A percentile compares a stretch with the other conserved stretches of the same genome.
These are phyloP conservation scores for Vitis cinerea DNA, from an alignment of 164 flowering plant species.

Conservation along the genomic window DNA sequence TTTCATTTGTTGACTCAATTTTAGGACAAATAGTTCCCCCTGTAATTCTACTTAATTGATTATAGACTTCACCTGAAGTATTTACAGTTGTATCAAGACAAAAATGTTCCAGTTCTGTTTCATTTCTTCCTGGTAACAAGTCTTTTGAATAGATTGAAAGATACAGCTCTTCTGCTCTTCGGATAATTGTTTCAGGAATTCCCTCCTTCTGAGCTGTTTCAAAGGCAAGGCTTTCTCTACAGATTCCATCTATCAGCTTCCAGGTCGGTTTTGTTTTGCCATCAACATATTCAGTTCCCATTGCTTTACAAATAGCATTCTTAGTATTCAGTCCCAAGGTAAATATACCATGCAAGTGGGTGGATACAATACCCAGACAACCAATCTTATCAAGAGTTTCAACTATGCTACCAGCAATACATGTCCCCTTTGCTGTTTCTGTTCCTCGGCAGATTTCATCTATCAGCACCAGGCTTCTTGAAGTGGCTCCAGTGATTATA, in stretches of 20 bases:
- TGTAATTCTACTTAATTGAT: conserved; percentile 12
- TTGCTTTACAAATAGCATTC: conserved; percentile 68
- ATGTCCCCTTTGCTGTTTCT: conserved; percentile 93
- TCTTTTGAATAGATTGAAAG: conserved; percentile 38
- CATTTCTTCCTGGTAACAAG: conserved; percentile 10
- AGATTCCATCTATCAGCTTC: conserved; percentile 84
- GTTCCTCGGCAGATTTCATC: conserved; percentile 99
- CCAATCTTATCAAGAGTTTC: conserved; percentile 80
- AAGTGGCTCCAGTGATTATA: conserved; percentile 56
- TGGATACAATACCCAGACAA: conserved; percentile 91
- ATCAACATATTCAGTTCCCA: conserved; percentile 68
- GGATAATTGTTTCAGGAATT: conserved; percentile 62
- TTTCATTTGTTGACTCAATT: conserved; percentile 14
- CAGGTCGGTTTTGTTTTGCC: conserved; percentile 84
- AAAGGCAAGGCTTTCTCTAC: conserved; percentile 95
- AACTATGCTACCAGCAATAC: conserved; percentile 91
- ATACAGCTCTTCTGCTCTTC: conserved; percentile 83
- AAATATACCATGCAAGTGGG: conserved; percentile 92
- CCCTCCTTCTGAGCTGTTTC: conserved; percentile 95
- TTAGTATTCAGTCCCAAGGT: conserved; percentile 60
- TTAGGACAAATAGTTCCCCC: conserved; percentile 2
- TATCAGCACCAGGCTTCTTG: conserved; percentile 87
- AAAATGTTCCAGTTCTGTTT: conserved; percentile 4
- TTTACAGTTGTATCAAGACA: conserved; percentile 3
- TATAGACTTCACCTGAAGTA: conserved; percentile 18